Evolutionary conservation across 768 basidiomycete species (phyloP).

Genomic region (Postia placenta): DNA sequence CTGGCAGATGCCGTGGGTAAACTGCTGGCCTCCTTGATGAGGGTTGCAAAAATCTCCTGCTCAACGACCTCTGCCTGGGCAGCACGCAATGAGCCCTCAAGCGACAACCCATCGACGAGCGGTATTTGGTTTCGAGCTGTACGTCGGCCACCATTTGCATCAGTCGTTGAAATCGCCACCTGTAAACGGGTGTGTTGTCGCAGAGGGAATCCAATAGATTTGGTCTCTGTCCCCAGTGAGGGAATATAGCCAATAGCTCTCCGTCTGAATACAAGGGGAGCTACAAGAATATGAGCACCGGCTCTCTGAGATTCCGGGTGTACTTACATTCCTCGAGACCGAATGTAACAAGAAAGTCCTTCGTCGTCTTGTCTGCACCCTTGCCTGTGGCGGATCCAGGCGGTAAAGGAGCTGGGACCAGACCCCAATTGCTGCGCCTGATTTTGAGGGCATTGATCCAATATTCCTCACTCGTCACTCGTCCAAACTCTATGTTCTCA

Average conservation of each 20-base stretch:
- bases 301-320: too few relatives aligned
- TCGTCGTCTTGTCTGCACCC: conserved; percentile 73
- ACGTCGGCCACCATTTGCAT: conserved; percentile 26
- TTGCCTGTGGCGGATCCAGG: conserved; percentile 64
- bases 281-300: too few relatives aligned
- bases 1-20: conserved; percentile 72
- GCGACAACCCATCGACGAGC: conserved; percentile 26
- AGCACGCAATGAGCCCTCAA: conserved; percentile 46
- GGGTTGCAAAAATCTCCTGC: conserved; percentile 69
- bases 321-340: conserved; percentile 77
- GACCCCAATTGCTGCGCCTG: conserved; percentile 71
- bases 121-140: conserved; percentile 33
- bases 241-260: conserved; percentile 67
- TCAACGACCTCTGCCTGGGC: conserved; percentile 74
- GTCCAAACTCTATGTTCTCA: conserved; percentile 57
- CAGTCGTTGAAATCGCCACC: conserved; percentile 42
- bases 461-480: conserved; percentile 61
- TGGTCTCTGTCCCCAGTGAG: conserved; percentile 34
- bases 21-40: conserved; percentile 72
- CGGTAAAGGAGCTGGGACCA: conserved; percentile 75
- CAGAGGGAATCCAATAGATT: conserved; percentile 52
- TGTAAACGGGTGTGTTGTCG: conserved; percentile 59
- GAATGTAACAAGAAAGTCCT: conserved; percentile 75
- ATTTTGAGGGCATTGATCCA: conserved; percentile 81
- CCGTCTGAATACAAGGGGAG: conserved; percentile 55